phyloP scores from a whole-genome alignment of 2,329 filamentous ascomycete species.

The Metarhizium album region DNA sequence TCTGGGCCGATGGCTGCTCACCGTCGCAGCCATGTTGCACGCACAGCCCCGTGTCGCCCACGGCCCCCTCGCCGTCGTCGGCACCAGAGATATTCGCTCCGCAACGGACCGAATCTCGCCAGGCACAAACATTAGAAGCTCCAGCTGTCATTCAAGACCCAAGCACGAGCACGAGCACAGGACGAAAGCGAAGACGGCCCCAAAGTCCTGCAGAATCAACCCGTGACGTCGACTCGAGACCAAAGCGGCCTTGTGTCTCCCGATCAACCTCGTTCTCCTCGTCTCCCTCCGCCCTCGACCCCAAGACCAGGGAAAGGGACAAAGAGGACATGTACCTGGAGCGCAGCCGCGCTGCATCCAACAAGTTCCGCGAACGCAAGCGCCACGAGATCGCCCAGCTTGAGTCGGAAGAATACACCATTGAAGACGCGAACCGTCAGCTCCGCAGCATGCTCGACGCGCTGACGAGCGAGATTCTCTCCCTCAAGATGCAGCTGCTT shows the following conservation, averaged over 20 bases:
- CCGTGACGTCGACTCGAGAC: background rate
- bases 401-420: slow-evolving; percentile 8
- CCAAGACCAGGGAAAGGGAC: background rate
- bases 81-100: background rate
- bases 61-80: background rate
- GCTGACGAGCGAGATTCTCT: slow-evolving; percentile 11
- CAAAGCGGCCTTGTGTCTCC: background rate
- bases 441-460: slow-evolving; percentile 7
- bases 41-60: background rate
- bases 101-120: background rate
- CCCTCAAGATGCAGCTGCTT: slow-evolving; percentile 14
- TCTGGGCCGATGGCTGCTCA: background rate
- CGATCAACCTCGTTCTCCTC: slow-evolving; percentile 2
- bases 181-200: background rate
- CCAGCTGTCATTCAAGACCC: background rate
- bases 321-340: slow-evolving; percentile 6
- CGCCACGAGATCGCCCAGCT: slow-evolving; percentile 10
- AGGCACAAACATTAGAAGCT: background rate
- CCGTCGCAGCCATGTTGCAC: background rate
- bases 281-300: background rate
- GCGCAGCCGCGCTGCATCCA: slow-evolving; percentile 16
- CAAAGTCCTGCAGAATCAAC: background rate
- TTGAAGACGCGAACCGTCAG: slow-evolving; percentile 10
- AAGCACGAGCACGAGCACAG: background rate
- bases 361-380: slow-evolving; percentile 15